Conservation (phyloP, 805 yeast species). For the Priceomyces haplophilus region DNA sequence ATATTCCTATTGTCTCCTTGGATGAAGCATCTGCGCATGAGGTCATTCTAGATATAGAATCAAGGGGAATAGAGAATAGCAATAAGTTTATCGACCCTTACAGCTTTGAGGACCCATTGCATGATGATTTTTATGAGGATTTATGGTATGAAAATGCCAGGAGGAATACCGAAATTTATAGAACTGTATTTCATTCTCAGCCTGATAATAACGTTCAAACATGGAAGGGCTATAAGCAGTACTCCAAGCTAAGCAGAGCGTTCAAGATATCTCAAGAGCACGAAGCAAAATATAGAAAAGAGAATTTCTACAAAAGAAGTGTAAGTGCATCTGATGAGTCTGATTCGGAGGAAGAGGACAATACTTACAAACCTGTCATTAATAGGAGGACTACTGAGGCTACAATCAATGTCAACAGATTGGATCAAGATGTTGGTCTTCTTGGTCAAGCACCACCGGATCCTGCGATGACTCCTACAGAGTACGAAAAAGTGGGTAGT, state of each 20-base stretch:
- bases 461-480: not conserved
- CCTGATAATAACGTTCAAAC: conserved; percentile 90
- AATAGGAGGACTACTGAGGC: conserved; percentile 15
- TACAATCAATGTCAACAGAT: conserved; percentile 25
- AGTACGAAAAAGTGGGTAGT: conserved; percentile 9
- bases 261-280: conserved; percentile 43
- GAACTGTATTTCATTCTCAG: conserved; percentile 87
- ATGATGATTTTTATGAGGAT: conserved; percentile 78
- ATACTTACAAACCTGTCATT: conserved; percentile 6
- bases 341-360: conserved; percentile 13
- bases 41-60: conserved; percentile 34
- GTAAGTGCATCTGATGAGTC: conserved; percentile 10
- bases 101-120: conserved; percentile 81
- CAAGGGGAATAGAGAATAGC: conserved; percentile 35
- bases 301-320: conserved; percentile 14
- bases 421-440: conserved; percentile 33
- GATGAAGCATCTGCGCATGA: conserved; percentile 42
- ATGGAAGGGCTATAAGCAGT: conserved; percentile 86
- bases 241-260: conserved; percentile 55
- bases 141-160: conserved; percentile 81
- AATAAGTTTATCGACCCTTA: conserved; percentile 77
- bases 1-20: conserved; percentile 43
- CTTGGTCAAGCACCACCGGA: conserved; percentile 34
- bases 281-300: conserved; percentile 30
- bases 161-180: conserved; percentile 75